phyloP scores from a whole-genome alignment of 2,329 filamentous ascomycete genomes.

The Colletotrichum eremochloae region DNA sequence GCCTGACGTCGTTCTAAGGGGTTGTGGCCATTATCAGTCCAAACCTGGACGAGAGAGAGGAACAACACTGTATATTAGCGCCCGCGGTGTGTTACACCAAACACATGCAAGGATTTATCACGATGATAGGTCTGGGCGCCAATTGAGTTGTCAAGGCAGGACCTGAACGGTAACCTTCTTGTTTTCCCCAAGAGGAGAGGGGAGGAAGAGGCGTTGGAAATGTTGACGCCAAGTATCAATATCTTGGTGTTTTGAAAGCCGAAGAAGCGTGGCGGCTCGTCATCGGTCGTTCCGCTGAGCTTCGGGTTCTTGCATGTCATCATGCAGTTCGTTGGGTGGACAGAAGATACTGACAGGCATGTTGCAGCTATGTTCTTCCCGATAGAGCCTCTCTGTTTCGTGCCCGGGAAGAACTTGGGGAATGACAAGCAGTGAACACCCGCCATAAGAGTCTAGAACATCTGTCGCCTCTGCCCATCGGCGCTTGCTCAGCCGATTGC shows the following conservation, averaged over 20 bases:
- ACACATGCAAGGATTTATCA: conserved; percentile 12
- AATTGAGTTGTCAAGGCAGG: conserved; percentile 17
- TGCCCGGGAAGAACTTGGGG: neutral
- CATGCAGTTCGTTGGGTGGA: conserved; percentile 30
- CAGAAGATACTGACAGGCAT: conserved; percentile 15
- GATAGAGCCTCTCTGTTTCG: neutral
- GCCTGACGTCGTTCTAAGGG: neutral
- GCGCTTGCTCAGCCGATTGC: neutral
- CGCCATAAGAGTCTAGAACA: neutral
- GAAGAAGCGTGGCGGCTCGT: conserved; percentile 19
- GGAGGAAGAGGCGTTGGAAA: too few species aligned
- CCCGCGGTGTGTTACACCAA: conserved; percentile 17
- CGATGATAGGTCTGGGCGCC: neutral
- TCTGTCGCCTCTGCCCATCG: neutral
- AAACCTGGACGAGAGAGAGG: neutral
- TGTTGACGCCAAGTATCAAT: neutral
- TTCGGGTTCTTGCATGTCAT: conserved; percentile 34
- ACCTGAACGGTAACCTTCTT: neutral
- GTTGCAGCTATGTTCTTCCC: neutral
- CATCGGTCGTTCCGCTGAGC: conserved; percentile 8
- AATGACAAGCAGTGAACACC: neutral
- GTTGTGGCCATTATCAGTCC: neutral
- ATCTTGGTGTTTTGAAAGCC: conserved; percentile 34
- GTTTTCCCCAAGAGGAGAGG: neutral
- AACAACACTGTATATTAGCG: conserved; percentile 12